Conservation (phyloP, 192 early-diverging fungal genomes). For the Backusella tuberculispora region DNA sequence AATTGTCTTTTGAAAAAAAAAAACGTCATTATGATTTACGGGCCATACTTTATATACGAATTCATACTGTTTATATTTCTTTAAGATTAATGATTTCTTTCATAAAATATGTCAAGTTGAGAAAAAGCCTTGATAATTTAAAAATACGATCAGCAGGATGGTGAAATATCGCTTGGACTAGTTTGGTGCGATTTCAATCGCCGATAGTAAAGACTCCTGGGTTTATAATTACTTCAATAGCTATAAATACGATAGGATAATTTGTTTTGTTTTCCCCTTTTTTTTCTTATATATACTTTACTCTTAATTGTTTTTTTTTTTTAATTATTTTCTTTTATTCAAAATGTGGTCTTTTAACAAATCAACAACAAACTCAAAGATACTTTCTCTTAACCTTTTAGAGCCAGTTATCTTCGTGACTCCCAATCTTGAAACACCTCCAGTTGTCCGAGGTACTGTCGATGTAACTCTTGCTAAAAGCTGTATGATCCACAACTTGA, state of each 20-base stretch:
- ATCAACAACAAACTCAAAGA: background rate
- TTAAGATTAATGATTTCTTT: background rate
- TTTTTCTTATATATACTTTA: too few relatives aligned
- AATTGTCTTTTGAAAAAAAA: background rate
- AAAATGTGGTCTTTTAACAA: slow-evolving; percentile 12
- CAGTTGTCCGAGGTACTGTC: slow-evolving; percentile 19
- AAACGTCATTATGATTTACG: background rate
- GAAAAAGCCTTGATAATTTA: background rate
- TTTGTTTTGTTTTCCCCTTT: background rate
- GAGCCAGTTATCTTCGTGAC: slow-evolving; percentile 24
- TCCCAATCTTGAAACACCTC: slow-evolving; percentile 1
- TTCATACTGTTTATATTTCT: background rate
- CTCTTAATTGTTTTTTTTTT: too few relatives aligned
- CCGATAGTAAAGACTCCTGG: background rate
- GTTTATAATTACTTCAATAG: background rate
- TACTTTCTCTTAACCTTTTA: slow-evolving; percentile 6
- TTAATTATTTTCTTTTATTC: too few relatives aligned
- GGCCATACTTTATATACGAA: background rate
- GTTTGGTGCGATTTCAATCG: background rate
- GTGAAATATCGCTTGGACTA: background rate
- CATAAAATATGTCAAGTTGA: too few relatives aligned
- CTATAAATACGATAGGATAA: background rate
- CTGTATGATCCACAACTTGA: background rate
- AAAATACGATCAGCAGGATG: background rate
- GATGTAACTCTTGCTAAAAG: background rate